phyloP scores from a whole-genome alignment of 495 filamentous ascomycete species.

The Aspergillus coremiiformis region DNA sequence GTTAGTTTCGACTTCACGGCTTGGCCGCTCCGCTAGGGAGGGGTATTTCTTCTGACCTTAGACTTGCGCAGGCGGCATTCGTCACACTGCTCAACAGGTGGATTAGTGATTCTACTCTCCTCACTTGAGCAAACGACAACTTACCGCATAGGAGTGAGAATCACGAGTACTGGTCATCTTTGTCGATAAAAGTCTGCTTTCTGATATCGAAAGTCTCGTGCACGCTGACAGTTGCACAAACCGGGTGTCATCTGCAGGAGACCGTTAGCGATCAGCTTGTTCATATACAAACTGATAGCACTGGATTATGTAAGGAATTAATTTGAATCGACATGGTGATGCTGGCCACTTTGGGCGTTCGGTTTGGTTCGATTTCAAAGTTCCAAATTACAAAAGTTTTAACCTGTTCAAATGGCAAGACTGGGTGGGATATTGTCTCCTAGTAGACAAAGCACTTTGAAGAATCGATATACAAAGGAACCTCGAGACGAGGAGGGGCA shows the following conservation, averaged over 20 bases:
- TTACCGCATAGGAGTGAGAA: conserved; percentile 43
- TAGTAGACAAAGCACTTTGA: background rate
- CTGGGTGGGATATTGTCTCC: background rate
- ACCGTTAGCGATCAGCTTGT: conserved; percentile 17
- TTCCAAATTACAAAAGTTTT: background rate
- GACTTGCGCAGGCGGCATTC: conserved; percentile 45
- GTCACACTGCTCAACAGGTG: conserved; percentile 32
- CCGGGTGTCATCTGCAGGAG: conserved; percentile 31
- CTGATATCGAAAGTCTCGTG: conserved; percentile 23
- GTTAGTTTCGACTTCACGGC: conserved; percentile 1
- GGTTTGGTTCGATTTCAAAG: background rate
- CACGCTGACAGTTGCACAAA: conserved; percentile 30
- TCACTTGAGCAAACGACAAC: conserved; percentile 9
- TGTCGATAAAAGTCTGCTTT: conserved; percentile 22
- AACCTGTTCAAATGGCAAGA: background rate
- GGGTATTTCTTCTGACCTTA: conserved; percentile 31
- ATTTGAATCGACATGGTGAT: background rate
- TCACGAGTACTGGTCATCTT: conserved; percentile 43
- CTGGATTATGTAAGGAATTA: background rate
- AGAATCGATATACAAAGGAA: conserved; percentile 1
- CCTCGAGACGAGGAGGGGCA: background rate
- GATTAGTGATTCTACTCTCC: background rate
- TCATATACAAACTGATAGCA: background rate
- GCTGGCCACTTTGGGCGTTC: background rate
- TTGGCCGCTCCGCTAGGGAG: background rate